Percentiles rank a stretch among this genome's conserved stretches.
phyloP scores from a whole-genome alignment of 1,139 yeast species.

The Yueomyces sp. region DNA sequence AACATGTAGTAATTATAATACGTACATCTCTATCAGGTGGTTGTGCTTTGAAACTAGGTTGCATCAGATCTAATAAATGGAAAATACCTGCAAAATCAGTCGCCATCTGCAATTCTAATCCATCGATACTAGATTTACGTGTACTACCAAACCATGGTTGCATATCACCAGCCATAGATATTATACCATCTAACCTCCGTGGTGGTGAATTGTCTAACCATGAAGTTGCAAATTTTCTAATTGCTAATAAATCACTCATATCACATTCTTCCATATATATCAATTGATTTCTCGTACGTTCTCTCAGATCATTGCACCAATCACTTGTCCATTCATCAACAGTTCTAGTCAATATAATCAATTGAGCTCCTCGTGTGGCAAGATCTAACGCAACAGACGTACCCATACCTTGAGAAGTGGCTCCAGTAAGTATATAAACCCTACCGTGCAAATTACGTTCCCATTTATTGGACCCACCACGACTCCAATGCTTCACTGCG shows the following conservation, averaged over 20 bases:
- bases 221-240: slow-evolving; percentile 84
- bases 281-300: slow-evolving; percentile 52
- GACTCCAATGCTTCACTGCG: slow-evolving; percentile 54
- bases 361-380: slow-evolving; percentile 77
- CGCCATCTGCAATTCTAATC: slow-evolving; percentile 75
- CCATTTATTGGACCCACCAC: slow-evolving; percentile 77
- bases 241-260: slow-evolving; percentile 55
- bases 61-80: slow-evolving; percentile 64
- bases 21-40: slow-evolving; percentile 93
- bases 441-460: slow-evolving; percentile 86
- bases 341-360: slow-evolving; percentile 57
- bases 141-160: slow-evolving; percentile 40
- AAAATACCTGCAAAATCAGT: slow-evolving; percentile 70
- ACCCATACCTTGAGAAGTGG: slow-evolving; percentile 77
- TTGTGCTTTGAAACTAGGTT: slow-evolving; percentile 75
- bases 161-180: slow-evolving; percentile 79
- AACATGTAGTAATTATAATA: slow-evolving; percentile 61
- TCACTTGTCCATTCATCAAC: slow-evolving; percentile 72
- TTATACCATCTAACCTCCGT: slow-evolving; percentile 74
- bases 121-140: slow-evolving; percentile 64
- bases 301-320: slow-evolving; percentile 65
- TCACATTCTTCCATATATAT: slow-evolving; percentile 87
- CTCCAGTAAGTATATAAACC: slow-evolving; percentile 77
- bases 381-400: slow-evolving; percentile 61
- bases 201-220: slow-evolving; percentile 93